Conservation (phyloP, 2,329 filamentous ascomycete genomes). For the Verticillium nubilum region DNA sequence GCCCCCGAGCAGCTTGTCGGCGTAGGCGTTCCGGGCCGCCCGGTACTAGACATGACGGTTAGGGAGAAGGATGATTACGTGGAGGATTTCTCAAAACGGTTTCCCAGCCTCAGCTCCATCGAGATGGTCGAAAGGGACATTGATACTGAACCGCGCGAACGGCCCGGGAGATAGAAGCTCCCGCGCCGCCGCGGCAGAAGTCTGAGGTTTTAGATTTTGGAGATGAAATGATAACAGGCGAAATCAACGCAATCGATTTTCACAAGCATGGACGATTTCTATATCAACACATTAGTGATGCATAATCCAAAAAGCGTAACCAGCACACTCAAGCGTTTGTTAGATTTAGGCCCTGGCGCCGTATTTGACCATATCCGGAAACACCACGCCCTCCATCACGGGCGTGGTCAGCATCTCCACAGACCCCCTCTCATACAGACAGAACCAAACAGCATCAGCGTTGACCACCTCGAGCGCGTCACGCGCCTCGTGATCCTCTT, state of each 20-base stretch:
- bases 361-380: slow-evolving; percentile 18
- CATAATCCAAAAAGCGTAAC: not conserved
- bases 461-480: slow-evolving; percentile 60
- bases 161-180: not conserved
- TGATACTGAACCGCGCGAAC: slow-evolving; percentile 26
- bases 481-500: slow-evolving; percentile 40
- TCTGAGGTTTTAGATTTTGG: not conserved
- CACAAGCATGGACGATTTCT: not conserved
- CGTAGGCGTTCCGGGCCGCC: slow-evolving; percentile 40
- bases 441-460: slow-evolving; percentile 72
- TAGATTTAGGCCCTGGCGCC: not conserved
- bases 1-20: slow-evolving; percentile 33
- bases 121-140: slow-evolving; percentile 80
- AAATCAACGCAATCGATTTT: not conserved
- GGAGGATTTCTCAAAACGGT: slow-evolving; percentile 72
- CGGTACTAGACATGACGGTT: slow-evolving; percentile 47
- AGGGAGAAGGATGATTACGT: slow-evolving; percentile 63
- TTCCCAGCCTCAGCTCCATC: slow-evolving; percentile 76
- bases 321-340: not conserved
- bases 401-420: slow-evolving; percentile 31
- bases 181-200: not conserved
- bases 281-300: too few relatives aligned
- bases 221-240: not conserved
- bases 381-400: slow-evolving; percentile 34
- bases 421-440: slow-evolving; percentile 42